Conservation (phyloP, 192 early-diverging fungal species). For the Diversispora epigaea region DNA sequence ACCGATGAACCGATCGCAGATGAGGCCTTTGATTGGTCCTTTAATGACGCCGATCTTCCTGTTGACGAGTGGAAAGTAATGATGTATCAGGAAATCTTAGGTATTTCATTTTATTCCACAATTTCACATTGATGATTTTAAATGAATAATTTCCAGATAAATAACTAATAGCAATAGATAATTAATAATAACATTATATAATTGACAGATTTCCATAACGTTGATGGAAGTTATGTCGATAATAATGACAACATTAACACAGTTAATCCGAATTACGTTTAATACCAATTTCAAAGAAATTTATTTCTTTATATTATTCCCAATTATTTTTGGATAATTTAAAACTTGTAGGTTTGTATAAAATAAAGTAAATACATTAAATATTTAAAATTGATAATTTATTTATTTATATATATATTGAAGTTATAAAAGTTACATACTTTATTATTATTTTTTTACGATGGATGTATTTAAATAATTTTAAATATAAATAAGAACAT, state of each 20-base stretch:
- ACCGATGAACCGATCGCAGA: constrained; percentile 82
- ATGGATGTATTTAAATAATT: too few relatives aligned
- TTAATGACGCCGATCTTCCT: constrained; percentile 86
- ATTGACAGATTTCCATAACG: constrained; percentile 25
- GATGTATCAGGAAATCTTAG: constrained; percentile 85
- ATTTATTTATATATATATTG: too few relatives aligned
- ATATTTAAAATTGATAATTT: too few relatives aligned
- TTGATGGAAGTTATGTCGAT: constrained; percentile 13
- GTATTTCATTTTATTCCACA: background rate
- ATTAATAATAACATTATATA: background rate
- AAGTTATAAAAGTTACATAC: too few relatives aligned
- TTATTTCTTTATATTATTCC: too few relatives aligned
- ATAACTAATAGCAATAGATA: too few relatives aligned
- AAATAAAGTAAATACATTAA: too few relatives aligned
- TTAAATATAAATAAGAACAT: too few relatives aligned
- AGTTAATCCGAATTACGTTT: background rate
- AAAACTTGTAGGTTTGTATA: too few relatives aligned
- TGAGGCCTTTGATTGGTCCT: constrained; percentile 90
- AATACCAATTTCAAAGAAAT: too few relatives aligned
- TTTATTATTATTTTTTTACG: too few relatives aligned
- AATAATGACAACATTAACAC: background rate
- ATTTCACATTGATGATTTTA: background rate
- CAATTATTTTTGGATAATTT: too few relatives aligned
- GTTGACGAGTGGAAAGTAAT: constrained; percentile 87
- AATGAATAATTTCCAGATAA: background rate